Base-by-base conservation (phyloP, 495 filamentous ascomycete genomes). In the Cairneyella variabilis region DNA sequence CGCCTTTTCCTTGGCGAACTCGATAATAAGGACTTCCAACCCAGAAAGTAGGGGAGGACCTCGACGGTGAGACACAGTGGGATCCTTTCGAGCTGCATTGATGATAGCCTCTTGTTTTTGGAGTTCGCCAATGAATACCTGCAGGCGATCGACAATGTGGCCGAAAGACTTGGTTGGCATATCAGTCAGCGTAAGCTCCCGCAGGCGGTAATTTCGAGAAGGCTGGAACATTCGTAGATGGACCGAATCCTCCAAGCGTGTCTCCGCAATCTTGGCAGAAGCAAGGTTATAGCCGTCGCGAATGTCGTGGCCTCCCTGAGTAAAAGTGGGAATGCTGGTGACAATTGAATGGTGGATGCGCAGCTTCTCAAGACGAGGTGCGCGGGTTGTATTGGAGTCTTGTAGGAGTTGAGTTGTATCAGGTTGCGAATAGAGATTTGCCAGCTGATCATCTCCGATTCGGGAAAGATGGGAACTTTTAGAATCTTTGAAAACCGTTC, bases 321-420 rank as follows among this genome's bases (percentile, higher is more conserved):
- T 17, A 18, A 60, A 28, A 2, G 57, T 63, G 1, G 57, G 53
- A 14, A 48, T 37, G 23, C 18, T 43, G 3, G 57, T 63, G 8
- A 63, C 38, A 12, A 57, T 16, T 5, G 57, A 53, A 38, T 63
- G 60, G 38, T 63, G 57, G 26, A 63, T 53, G 10, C 60, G 60
- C 3, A 63, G 43, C 3, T 25, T 5, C 23, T 56, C 40, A 9
- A 60, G 26, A 10, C 39, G 45, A 1, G 5, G 10, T 3, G 20
- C 51, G 0, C 6, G 48, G 7, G 6, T 1, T 17, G 28, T 22
- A 12, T 41, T 21, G 14, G n/a, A n/a, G n/a, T n/a, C n/a, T n/a
- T n/a, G n/a, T n/a, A 54, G 32, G 16, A 28, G 28, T 8, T 41
- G 23, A 9, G 25, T 22, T 7, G 26, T 43, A 8, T 37, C 27